Evolutionary conservation across 441 rosid genomes (phyloP).

Genomic region (Populus tomentosa): DNA sequence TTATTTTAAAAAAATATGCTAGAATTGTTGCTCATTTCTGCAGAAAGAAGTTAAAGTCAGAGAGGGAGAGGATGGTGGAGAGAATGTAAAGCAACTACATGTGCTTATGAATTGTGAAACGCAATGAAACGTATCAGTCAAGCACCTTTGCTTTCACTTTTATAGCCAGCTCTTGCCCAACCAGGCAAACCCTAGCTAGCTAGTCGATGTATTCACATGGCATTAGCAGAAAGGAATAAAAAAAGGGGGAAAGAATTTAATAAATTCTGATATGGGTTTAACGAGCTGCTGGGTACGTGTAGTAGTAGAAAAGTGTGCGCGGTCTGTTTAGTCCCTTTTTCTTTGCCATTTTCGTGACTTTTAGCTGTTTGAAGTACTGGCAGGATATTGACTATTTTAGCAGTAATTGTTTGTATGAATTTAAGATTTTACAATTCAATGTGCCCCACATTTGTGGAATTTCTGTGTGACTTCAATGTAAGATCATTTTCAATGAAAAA

Average conservation of each 20-base stretch:
- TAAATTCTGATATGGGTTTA: not conserved
- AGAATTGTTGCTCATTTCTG: not conserved
- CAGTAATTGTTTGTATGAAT: no score
- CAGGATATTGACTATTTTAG: not conserved
- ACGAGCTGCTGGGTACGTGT: not conserved
- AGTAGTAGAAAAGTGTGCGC: no score
- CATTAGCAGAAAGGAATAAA: no score
- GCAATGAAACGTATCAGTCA: conserved; percentile 7
- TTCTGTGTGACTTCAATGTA: no score
- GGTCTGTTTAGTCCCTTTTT: not conserved
- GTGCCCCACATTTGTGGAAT: no score
- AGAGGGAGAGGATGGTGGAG: conserved; percentile 8
- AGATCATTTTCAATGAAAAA: no score
- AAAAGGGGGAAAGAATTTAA: no score
- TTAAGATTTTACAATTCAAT: no score
- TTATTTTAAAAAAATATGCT: no score
- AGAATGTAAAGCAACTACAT: conserved; percentile 22
- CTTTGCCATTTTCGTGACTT: not conserved
- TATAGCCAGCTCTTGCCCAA: not conserved
- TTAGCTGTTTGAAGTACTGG: not conserved
- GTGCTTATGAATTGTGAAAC: not conserved
- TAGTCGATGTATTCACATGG: conserved; percentile 3
- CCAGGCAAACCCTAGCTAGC: not conserved
- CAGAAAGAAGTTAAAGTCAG: conserved; percentile 2
- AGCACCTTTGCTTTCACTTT: conserved; percentile 1